Evolutionary conservation across 2,329 filamentous ascomycete genomes (phyloP).

Genomic region (Harringtonia lauricola): DNA sequence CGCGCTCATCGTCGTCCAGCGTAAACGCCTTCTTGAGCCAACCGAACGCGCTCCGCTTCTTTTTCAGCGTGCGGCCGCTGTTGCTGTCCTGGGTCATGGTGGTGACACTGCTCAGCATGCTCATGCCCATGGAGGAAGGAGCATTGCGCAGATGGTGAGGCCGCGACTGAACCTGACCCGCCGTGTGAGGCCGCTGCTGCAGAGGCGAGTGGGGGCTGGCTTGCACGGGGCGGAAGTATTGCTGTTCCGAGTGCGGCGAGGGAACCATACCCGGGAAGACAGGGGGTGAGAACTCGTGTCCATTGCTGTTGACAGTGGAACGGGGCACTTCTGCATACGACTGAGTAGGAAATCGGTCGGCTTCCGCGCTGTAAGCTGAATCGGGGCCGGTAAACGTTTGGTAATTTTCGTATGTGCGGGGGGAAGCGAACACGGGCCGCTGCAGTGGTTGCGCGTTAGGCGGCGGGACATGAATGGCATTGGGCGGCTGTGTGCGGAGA

Average conservation of each 20-base stretch:
- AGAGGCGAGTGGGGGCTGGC: slow-evolving; percentile 54
- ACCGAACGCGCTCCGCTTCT: slow-evolving; percentile 56
- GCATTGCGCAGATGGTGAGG: slow-evolving; percentile 33
- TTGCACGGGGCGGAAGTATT: slow-evolving; percentile 50
- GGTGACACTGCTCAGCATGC: slow-evolving; percentile 44
- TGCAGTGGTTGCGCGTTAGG: slow-evolving; percentile 23
- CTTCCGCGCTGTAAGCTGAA: slow-evolving; percentile 36
- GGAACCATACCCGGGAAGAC: slow-evolving; percentile 27
- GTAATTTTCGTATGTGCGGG: slow-evolving; percentile 19
- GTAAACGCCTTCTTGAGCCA: slow-evolving; percentile 60
- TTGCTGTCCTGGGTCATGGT: slow-evolving; percentile 31
- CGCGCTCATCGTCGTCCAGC: slow-evolving; percentile 51
- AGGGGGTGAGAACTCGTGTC: slow-evolving; percentile 24
- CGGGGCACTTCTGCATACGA: not conserved
- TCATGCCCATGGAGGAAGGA: slow-evolving; percentile 45
- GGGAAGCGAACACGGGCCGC: slow-evolving; percentile 18
- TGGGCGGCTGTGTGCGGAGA: slow-evolving; percentile 38
- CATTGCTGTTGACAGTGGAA: slow-evolving; percentile 18
- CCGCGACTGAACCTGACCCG: slow-evolving; percentile 25
- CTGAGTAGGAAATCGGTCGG: slow-evolving; percentile 24
- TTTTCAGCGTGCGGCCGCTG: slow-evolving; percentile 36
- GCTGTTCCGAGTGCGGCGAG: slow-evolving; percentile 40
- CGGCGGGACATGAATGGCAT: slow-evolving; percentile 43
- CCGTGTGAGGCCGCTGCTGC: slow-evolving; percentile 47
- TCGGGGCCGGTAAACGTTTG: slow-evolving; percentile 23